Base-by-base conservation (phyloP, 1,139 yeast species). In the Geotrichum aggregatum region DNA sequence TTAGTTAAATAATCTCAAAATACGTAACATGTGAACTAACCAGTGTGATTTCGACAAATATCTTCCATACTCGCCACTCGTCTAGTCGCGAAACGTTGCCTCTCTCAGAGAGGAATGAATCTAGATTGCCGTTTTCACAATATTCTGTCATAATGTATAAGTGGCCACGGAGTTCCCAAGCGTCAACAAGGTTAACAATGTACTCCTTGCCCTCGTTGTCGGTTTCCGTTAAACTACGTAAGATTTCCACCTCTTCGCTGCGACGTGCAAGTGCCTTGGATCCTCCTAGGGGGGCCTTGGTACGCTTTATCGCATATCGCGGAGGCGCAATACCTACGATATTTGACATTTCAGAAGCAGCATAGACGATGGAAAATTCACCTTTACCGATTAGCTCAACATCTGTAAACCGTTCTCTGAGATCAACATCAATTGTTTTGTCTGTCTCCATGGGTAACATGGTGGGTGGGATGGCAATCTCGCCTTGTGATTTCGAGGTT, bases 11-110 rank as follows among this genome's bases (percentile, higher is more conserved):
- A 24, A 10, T 24, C 34, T 35, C 7, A 31, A 19, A n/a, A 7
- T 11, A 5, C 36, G 30, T 24, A n/a, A 28, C 34, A 33, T 31
- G 21, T n/a, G 24, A 26, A 57, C 61, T 50, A 52, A 60, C 63
- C 48, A 66, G 76, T 42, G 87, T 69, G 14, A 89, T 75, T 66
- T 92, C 98, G 51, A 85, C 84, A 58, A 91, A 72, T 40, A 94
- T 91, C 71, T 92, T 92, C 99, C 99, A 92, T 41, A 91, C 91
- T 59, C 99, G 78, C 83, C 96, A 92, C 66, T 92, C 98, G 67
- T 92, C 99, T 45, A 84, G 71, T 56, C 79, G 77, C 5, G 83
- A 73, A n/a, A 86, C 74, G 58, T 85, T 83, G 54, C 94, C 94
- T 65, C 84, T 83, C 59, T 87, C 95, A 41, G 83, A 78, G 49